These are phyloP conservation scores for Silene coronaria DNA, from an alignment of 179 eudicot species.

Conservation along the genomic window DNA sequence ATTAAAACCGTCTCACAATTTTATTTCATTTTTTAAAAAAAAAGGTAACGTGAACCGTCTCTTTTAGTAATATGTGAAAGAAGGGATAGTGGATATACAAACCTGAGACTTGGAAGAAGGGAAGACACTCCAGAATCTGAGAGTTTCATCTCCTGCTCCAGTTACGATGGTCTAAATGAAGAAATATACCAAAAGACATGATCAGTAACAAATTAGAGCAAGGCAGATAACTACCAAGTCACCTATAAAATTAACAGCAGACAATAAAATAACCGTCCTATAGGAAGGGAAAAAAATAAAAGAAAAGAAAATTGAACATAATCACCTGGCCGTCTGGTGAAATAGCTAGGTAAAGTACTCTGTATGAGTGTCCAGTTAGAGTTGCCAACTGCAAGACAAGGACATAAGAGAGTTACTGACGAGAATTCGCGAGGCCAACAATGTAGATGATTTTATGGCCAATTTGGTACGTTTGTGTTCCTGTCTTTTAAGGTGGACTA, in stretches of 20 bases:
- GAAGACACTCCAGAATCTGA: conserved; percentile 92
- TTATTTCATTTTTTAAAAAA: no score
- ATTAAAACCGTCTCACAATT: no score
- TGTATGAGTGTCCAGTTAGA: conserved; percentile 74
- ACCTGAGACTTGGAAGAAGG: conserved; percentile 89
- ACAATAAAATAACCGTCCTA: neutral
- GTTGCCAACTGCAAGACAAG: conserved; percentile 61
- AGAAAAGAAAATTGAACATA: neutral
- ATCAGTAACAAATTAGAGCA: neutral
- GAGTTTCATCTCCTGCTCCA: conserved; percentile 98
- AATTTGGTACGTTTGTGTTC: no score
- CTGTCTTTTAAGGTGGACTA: no score
- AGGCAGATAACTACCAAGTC: neutral
- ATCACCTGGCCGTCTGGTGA: conserved; percentile 94
- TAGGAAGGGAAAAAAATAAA: neutral
- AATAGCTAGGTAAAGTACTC: conserved; percentile 88
- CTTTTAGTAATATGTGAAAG: no score
- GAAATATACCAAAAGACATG: conserved; percentile 5
- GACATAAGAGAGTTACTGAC: neutral
- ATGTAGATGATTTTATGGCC: no score
- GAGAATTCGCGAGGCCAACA: neutral
- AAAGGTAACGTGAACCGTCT: no score
- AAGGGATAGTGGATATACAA: neutral
- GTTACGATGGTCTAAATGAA: conserved; percentile 81
- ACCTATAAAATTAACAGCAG: neutral